Base-by-base conservation (phyloP, 192 early-diverging fungal genomes). In the Kappamyces sp. region DNA sequence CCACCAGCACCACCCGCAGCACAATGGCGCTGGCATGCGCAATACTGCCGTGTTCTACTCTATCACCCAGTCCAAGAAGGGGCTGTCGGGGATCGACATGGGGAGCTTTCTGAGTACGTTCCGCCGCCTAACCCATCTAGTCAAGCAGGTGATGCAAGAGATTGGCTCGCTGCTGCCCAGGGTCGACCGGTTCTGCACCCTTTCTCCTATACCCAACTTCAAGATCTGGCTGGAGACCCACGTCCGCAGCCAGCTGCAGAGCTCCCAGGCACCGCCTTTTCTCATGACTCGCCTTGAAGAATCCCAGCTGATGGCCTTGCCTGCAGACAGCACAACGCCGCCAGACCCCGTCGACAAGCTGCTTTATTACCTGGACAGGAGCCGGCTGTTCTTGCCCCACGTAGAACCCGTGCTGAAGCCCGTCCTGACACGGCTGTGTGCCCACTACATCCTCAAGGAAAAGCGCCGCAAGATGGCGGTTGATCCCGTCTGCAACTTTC, bases 401-500 rank as follows among this genome's bases (percentile, higher is more conserved):
- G n/a, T 45, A 45, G 42, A 37, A 36, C 30, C 48, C 43, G 7
- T 63, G 37, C 49, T 89, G 11, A 79, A 83, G 53, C 75, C 84
- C 1, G 78, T 84, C 5, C 42, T 90, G 11, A 43, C 79, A 30
- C 65, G 80, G 39, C 70, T 89, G n/a, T 72, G 70, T 52, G 49
- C 68, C 29, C 79, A 80, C 64, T 88, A 88, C 52, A 60, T 88
- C 5, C 40, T 91, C 33, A 43, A 78, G 7, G 88, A 90, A 60
- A 88, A 87, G 53, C 76, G 81, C 34, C 66, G 79, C 4, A 62
- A 67, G 35, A 54, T 76, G 30, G 91, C 90, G 0, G 62, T 86
- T 11, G 94, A 97, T 69, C 92, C 94, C 0, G 94, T 97, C 47
- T 73, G 80, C 22, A 95, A 97, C 69, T 97, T 97, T 57, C 94